Percentiles rank a stretch among this genome's conserved stretches.
Conservation (phyloP, 805 yeast species). For the Candida piceae region DNA sequence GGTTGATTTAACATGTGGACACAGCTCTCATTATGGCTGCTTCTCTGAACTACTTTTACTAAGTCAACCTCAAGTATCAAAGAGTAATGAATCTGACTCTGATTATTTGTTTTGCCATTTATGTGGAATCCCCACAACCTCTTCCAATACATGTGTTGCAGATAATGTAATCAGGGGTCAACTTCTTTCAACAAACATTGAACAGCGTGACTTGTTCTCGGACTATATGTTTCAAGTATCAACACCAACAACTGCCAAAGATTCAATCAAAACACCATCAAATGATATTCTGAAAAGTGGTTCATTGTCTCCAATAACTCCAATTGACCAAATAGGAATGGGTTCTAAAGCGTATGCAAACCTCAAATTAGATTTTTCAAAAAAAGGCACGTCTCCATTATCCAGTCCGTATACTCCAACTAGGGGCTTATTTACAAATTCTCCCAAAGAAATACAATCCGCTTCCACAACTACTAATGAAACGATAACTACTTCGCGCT, state of each 20-base stretch:
- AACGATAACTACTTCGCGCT: not conserved
- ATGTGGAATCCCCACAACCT: too few relatives aligned
- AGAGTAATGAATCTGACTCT: not conserved
- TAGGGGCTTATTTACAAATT: slow-evolving; percentile 8
- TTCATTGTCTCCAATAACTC: slow-evolving; percentile 19
- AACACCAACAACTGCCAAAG: slow-evolving; percentile 4
- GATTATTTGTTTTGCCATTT: too few relatives aligned
- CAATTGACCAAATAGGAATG: slow-evolving; percentile 21
- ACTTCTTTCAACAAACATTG: slow-evolving; percentile 2
- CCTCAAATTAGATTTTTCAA: not conserved
- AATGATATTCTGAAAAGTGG: slow-evolving; percentile 5
- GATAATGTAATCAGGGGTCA: too few relatives aligned
- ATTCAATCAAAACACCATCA: slow-evolving; percentile 6
- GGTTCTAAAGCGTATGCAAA: not conserved
- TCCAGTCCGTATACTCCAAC: slow-evolving; percentile 12
- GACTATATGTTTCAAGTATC: slow-evolving; percentile 2
- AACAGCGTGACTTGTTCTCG: not conserved
- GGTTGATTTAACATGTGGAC: slow-evolving; percentile 38
- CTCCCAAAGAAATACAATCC: slow-evolving; percentile 12
- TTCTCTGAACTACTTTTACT: slow-evolving; percentile 25
- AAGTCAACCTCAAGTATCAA: slow-evolving; percentile 2
- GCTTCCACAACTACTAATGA: not conserved
- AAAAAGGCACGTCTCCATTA: not conserved
- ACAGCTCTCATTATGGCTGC: slow-evolving; percentile 42
- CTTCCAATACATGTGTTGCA: too few relatives aligned